Evolutionary conservation across 345 rosid species (phyloP).

Genomic region (Citrus hindsii): DNA sequence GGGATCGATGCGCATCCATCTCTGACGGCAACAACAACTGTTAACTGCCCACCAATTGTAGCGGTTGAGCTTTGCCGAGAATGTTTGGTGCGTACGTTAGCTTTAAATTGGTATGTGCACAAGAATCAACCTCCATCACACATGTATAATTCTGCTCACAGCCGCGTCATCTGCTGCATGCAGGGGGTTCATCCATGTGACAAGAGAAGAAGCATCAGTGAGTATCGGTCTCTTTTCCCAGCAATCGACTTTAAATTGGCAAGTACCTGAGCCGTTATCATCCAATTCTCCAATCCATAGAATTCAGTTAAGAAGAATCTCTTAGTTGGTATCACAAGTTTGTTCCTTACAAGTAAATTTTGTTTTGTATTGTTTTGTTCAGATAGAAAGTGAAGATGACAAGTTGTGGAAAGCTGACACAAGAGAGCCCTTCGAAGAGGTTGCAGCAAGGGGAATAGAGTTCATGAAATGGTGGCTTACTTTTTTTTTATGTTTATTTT

Average conservation of each 20-base stretch:
- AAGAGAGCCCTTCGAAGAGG: constrained; percentile 49
- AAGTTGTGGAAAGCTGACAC: constrained; percentile 43
- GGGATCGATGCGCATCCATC: constrained; percentile 20
- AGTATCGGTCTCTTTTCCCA: constrained; percentile 52
- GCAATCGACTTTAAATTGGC: constrained; percentile 67
- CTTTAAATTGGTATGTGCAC: background rate
- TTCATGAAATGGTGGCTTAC: constrained; percentile 51
- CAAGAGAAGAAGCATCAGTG: constrained; percentile 56
- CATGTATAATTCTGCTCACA: no score
- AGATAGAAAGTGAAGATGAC: constrained; percentile 81
- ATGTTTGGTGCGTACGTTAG: constrained; percentile 52
- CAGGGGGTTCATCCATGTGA: constrained; percentile 84
- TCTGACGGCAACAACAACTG: constrained; percentile 19
- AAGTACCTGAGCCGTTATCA: constrained; percentile 12
- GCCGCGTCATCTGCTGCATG: background rate
- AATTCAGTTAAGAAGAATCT: no score
- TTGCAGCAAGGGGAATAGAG: constrained; percentile 55
- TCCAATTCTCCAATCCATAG: background rate
- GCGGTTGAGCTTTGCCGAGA: constrained; percentile 79
- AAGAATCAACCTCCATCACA: no score
- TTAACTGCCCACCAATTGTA: constrained; percentile 45
- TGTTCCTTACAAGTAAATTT: no score
- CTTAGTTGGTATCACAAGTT: background rate
- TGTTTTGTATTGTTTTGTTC: background rate
- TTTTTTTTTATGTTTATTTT: no score